These are phyloP conservation scores for Artemisia tridentata DNA, from an alignment of 129 eudicot genomes.

Conservation along the genomic window DNA sequence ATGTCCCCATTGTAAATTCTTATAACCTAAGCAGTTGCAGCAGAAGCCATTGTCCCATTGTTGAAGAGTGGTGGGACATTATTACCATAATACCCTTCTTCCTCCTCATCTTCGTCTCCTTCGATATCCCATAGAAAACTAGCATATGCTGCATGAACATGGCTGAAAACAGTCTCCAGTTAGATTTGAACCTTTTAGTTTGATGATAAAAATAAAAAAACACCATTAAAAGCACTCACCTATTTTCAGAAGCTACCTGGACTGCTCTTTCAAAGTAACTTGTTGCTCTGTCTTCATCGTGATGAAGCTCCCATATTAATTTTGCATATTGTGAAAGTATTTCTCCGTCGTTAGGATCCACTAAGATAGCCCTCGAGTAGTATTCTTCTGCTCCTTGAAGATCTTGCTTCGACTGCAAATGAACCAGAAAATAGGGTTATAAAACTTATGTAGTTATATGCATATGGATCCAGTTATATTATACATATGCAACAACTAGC, in stretches of 20 bases:
- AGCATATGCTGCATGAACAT: conserved; percentile 85
- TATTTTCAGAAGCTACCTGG: conserved; percentile 61
- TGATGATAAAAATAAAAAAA: not conserved
- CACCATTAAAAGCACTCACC: conserved; percentile 33
- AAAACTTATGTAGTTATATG: too few relatives aligned
- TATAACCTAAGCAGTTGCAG: conserved; percentile 40
- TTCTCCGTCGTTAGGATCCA: conserved; percentile 72
- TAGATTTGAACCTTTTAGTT: not conserved
- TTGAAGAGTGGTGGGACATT: conserved; percentile 28
- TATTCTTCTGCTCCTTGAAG: conserved; percentile 66
- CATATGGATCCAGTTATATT: too few relatives aligned
- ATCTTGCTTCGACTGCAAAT: conserved; percentile 51
- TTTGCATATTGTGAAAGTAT: conserved; percentile 65
- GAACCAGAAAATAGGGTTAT: not conserved
- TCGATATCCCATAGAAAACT: conserved; percentile 79
- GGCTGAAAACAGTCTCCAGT: conserved; percentile 44
- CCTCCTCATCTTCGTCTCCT: conserved; percentile 48
- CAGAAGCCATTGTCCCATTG: conserved; percentile 46
- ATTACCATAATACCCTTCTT: not conserved
- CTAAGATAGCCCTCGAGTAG: conserved; percentile 74
- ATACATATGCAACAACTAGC: too few relatives aligned
- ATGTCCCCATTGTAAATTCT: conserved; percentile 16
- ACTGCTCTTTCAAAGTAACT: conserved; percentile 78
- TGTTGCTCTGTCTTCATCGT: conserved; percentile 56
- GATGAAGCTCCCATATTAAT: conserved; percentile 64